Evolutionary conservation across 768 basidiomycete genomes (phyloP), one percentile per base, ranked within the genome.

Genomic region (Lepiota brunneoincarnata): DNA sequence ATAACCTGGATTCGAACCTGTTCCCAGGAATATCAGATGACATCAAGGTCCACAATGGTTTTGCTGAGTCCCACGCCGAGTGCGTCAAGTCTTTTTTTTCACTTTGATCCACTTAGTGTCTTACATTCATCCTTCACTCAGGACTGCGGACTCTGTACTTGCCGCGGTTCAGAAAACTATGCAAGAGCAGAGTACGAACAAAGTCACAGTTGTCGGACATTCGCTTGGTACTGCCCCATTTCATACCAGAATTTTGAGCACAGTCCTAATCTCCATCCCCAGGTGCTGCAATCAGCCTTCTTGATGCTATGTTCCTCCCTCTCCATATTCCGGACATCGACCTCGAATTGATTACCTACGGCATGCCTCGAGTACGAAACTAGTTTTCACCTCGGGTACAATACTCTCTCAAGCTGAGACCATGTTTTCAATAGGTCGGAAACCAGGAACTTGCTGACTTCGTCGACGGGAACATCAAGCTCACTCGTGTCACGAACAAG

Each of bases 21-120:
- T 86, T 85, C 70, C 84, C 84, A 1, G 82, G 81, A 0, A 63
- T 84, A 15, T 61, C 73, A 17, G 62, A 61, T n/a, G 66, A 54
- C 24, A 75, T 82, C 20, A 57, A 63, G 53, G 81, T 77, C 10
- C 84, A 82, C 60, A 68, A 72, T 35, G 84, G 85, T 3, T 86
- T 85, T 63, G 70, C 74, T 1, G 63, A 73, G 31, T 72, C 74
- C 39, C 83, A 85, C 28, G 74, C 78, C 2, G 53, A 68, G 59
- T 61, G n/a, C 20, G 57, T 50, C 23, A 6, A 18, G 10, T 4
- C n/a, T n/a, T n/a, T 18, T 40, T 15, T 5, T 26, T 5, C 20
- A 21, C 18, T 38, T 6, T 21, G 4, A 18, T 12, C 11, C 2
- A 23, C 12, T 21, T 7, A 17, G 15, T 26, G 23, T 12, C 39